Evolutionary conservation across 164 flowering plant species (phyloP).

Genomic region (Aristolochia contorta): DNA sequence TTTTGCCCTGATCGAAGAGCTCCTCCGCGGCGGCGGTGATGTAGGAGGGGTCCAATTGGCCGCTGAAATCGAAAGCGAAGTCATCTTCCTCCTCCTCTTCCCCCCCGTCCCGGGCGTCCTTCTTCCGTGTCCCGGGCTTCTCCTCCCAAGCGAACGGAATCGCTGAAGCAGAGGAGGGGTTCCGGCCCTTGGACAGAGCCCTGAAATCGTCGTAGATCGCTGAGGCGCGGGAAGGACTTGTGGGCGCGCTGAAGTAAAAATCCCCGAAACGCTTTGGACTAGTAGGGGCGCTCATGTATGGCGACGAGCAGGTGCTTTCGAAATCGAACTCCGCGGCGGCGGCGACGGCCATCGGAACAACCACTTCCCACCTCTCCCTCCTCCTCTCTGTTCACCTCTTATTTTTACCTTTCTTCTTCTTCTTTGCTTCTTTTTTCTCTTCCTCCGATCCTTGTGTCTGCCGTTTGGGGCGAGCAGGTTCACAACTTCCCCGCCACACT

Average conservation of each 20-base stretch:
- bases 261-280: constrained; percentile 23
- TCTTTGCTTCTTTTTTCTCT: not conserved
- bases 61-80: constrained; percentile 53
- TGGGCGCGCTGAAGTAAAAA: constrained; percentile 32
- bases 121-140: constrained; percentile 36
- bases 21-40: constrained; percentile 46
- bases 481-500: too few species aligned
- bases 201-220: constrained; percentile 18
- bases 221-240: constrained; percentile 24
- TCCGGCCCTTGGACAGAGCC: not conserved
- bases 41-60: constrained; percentile 25
- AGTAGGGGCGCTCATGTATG: constrained; percentile 28
- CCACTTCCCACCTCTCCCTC: constrained; percentile 10
- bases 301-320: constrained; percentile 23
- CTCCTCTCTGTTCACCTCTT: not conserved
- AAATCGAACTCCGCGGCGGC: constrained; percentile 20
- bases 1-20: constrained; percentile 64
- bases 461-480: too few species aligned
- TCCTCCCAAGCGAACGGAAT: constrained; percentile 45
- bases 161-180: constrained; percentile 4
- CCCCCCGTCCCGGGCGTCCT: not conserved
- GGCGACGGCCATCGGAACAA: constrained; percentile 7
- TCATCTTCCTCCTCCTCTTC: constrained; percentile 19
- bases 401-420: not conserved
- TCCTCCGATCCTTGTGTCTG: too few species aligned